phyloP scores from a whole-genome alignment of 2,329 filamentous ascomycete species.

The Westerdykella aurantiaca region DNA sequence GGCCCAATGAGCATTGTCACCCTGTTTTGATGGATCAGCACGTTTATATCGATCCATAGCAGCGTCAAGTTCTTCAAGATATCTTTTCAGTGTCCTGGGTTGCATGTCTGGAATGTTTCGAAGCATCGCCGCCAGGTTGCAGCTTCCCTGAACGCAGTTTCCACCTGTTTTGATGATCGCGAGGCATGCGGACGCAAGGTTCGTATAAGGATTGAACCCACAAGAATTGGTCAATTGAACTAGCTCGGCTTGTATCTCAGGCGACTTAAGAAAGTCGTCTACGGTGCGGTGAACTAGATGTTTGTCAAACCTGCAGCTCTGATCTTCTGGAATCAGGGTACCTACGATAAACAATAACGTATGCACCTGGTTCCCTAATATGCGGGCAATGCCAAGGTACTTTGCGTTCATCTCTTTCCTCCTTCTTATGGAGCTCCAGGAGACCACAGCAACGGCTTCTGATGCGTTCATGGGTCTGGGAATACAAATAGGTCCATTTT shows the following conservation, averaged over 20 bases:
- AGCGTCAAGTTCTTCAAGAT: background rate
- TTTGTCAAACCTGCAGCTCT: background rate
- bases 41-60: no score
- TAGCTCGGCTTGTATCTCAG: slow-evolving; percentile 4
- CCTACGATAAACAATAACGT: background rate
- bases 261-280: slow-evolving; percentile 5
- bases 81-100: background rate
- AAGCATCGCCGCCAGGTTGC: no score
- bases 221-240: slow-evolving; percentile 1
- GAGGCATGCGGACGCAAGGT: slow-evolving; percentile 3
- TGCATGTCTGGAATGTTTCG: background rate
- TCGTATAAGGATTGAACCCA: background rate
- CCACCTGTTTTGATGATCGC: background rate
- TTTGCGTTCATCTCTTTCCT: no score
- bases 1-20: no score
- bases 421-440: background rate
- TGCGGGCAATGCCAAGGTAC: background rate
- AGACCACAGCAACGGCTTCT: slow-evolving; percentile 11
- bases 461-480: slow-evolving; percentile 2
- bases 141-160: background rate
- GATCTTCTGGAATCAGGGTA: background rate
- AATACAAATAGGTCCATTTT: background rate
- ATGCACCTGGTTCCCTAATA: background rate
- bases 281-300: slow-evolving; percentile 10
- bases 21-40: no score